Evolutionary conservation across 805 yeast genomes (phyloP).

Genomic region (Ogataea angusta): DNA sequence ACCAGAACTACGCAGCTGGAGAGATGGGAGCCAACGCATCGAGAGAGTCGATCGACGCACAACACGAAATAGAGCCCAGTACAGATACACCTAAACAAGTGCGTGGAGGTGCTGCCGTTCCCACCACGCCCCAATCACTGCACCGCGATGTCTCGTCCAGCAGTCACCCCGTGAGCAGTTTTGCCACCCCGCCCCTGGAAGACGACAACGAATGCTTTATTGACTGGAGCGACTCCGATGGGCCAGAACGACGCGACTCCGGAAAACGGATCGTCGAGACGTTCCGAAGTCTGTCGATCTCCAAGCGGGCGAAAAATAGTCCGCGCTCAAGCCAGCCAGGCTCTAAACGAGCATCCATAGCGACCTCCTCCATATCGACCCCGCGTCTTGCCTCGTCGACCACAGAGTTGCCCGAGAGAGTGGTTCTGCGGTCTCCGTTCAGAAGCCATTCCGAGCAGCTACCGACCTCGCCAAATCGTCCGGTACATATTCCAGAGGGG

Average conservation of each 20-base stretch:
- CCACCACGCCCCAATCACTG: not conserved
- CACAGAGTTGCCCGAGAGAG: not conserved
- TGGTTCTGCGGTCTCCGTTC: not conserved
- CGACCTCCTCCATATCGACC: not conserved
- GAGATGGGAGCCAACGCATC: not conserved
- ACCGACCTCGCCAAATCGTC: not conserved
- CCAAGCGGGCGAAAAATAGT: not conserved
- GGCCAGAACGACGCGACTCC: not conserved
- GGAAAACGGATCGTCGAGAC: not conserved
- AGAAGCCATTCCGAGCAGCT: slow-evolving; percentile 3
- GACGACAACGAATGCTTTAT: not conserved
- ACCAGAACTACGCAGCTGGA: not conserved
- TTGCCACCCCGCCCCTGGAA: slow-evolving; percentile 10
- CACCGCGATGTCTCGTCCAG: not conserved
- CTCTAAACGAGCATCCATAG: slow-evolving; percentile 1
- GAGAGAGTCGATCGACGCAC: not conserved
- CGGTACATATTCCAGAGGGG: not conserved
- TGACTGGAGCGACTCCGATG: not conserved
- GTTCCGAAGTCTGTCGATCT: slow-evolving; percentile 1
- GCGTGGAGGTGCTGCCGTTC: not conserved
- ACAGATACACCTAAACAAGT: not conserved
- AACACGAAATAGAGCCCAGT: not conserved
- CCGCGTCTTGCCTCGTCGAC: not conserved
- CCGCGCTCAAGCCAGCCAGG: not conserved
- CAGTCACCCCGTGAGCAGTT: slow-evolving; percentile 1